Conservation (phyloP, 345 rosid genomes). For the Angophora floribunda region DNA sequence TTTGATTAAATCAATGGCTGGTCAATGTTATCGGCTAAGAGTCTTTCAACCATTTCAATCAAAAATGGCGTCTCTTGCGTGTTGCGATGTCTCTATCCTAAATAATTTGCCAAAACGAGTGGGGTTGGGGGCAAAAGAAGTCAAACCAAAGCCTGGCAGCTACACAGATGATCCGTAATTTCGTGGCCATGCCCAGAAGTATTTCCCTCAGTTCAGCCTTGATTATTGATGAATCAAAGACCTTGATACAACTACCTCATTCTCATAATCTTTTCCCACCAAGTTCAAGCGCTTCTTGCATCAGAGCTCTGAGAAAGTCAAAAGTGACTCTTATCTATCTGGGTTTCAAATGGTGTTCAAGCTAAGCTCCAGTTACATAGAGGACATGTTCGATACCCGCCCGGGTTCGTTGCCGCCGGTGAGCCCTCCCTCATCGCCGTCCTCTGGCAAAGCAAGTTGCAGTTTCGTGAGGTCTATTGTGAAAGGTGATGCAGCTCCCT, state of each 20-base stretch:
- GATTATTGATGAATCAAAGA: neutral
- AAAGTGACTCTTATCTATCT: neutral
- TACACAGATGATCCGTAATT: neutral
- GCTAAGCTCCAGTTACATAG: neutral
- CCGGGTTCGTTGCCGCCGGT: rapidly evolving
- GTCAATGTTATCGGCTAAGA: neutral
- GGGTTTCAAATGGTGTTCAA: neutral
- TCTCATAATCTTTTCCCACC: neutral
- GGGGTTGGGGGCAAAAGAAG: neutral
- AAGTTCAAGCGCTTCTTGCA: neutral
- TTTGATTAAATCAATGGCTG: neutral
- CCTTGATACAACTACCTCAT: neutral
- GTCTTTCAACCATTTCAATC: neutral
- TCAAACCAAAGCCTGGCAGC: neutral
- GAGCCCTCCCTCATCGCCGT: neutral
- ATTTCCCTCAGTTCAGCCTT: neutral
- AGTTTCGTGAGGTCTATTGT: neutral
- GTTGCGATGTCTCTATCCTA: neutral
- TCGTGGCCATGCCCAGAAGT: neutral
- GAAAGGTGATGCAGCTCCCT: neutral
- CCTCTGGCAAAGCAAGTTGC: neutral
- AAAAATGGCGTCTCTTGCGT: neutral
- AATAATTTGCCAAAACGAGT: neutral
- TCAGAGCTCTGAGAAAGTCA: neutral
- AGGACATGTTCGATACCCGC: rapidly evolving